Base-by-base conservation (phyloP, 2,329 filamentous ascomycete genomes). In the Verticillium dahliae region DNA sequence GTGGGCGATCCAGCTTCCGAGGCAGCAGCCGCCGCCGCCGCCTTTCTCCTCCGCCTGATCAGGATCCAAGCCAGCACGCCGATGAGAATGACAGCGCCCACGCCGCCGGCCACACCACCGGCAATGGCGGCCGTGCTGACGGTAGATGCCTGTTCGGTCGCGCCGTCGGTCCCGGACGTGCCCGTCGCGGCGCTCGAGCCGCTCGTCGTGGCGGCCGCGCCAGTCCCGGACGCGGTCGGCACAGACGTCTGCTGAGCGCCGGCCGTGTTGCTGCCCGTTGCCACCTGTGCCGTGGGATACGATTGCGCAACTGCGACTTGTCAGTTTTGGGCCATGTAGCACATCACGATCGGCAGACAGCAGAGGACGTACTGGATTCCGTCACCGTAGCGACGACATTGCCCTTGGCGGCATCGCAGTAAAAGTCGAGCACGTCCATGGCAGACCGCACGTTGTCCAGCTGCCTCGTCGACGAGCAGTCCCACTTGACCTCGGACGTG, bases 371-470 rank as follows among this genome's bases (percentile, higher is more conserved):
- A 69, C 67, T 67, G 1, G 80, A 79, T 15, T 77, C 74, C 2
- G 72, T 74, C 2, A 82, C 73, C 0, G 76, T 77, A 1, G 73
- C 72, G 5, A 78, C 72, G 1, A 77, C 73, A 45, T 79, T 67
- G 27, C 71, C 76, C 58, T 73, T 73, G 1, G 78, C 82, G 3
- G 81, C 82, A 61, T 75, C 80, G 67, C 81, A 85, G 66, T 83
- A 85, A 55, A 74, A 71, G 52, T 77, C 71, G 62, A 78, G 79
- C 0, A 84, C 74, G 4, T 66, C 64, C 2, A 83, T 62, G 2
- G 80, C 81, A 1, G 81, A 82, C 4, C 74, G 73, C 4, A 83
- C 70, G 39, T 80, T 79, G 34, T 74, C 78, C 1, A 59, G 72
- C 45, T 27, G 74, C 3, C 76, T 78, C 2, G 75, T 78, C 33